Evolutionary conservation across 176 grass and related monocot species (phyloP), one percentile per base, ranked within the genome.

Genomic region (Aegilops longissima): DNA sequence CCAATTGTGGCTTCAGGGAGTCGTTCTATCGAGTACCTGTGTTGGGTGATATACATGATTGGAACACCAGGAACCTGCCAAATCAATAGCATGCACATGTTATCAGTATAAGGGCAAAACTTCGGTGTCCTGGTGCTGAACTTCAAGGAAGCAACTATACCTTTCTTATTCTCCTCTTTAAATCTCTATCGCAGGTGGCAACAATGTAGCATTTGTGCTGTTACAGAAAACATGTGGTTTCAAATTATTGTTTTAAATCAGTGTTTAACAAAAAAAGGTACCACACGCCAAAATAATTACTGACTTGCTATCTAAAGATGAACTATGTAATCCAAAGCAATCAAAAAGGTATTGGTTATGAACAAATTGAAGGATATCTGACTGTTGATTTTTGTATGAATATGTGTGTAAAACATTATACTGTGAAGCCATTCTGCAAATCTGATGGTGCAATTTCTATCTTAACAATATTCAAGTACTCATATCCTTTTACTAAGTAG

Each of bases 151-250:
- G 71, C 14, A 63, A n/a, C 6, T 40, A 14, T 89, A 95, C 88
- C 93, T 98, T 98, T 59, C 96, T 92, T 90, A 95, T 94, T 81
- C 93, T 91, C 82, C 96, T 89, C 65, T 98, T 95, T 66, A 94
- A 83, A 86, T 98, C 93, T 94, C 91, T 91, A 88, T 94, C 91
- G 23, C 93, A 98, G 25, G 91, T 98, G 47, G 96, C 93, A 89
- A 98, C 93, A 45, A 98, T 92, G 51, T 98, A 98, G 79, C 91
- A 94, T 73, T 95, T 95, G 78, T 98, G 93, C 86, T 98, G 93
- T 84, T 73, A 79, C 18, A 89, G 13, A 80, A 85, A 73, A 77
- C 11, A 31, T 31, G 30, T 31, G 21, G 44, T 35, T 83, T 51
- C 71, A 13, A 44, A 86, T 20, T 58, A 27, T 20, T 54, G 18